Percentiles rank a stretch among this genome's conserved stretches.
These are phyloP conservation scores for Cicer pinnatifidum DNA, from an alignment of 306 rosid genomes.

Conservation along the genomic window DNA sequence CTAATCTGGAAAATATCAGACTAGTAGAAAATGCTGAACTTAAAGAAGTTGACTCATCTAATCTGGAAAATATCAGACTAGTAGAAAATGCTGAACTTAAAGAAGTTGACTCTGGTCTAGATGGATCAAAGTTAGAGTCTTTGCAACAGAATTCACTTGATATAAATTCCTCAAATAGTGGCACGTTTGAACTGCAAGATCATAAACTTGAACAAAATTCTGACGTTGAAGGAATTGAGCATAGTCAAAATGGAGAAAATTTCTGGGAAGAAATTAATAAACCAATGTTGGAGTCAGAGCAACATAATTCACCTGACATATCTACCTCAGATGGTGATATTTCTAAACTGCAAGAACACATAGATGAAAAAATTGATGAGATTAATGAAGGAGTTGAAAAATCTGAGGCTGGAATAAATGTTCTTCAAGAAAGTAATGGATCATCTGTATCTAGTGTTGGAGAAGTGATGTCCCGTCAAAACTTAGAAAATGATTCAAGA, in stretches of 20 bases:
- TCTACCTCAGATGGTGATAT: slow-evolving; percentile 9
- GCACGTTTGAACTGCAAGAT: slow-evolving; percentile 39
- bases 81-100: background rate
- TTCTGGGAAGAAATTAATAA: background rate
- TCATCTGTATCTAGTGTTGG: slow-evolving; percentile 41
- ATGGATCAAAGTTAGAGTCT: slow-evolving; percentile 42
- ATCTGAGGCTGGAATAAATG: slow-evolving; percentile 39
- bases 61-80: background rate
- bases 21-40: background rate
- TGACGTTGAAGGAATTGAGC: background rate
- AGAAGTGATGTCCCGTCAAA: slow-evolving; percentile 40
- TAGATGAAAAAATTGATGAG: slow-evolving; percentile 36
- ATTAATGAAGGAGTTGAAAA: slow-evolving; percentile 24
- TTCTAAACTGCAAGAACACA: slow-evolving; percentile 40
- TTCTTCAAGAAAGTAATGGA: background rate
- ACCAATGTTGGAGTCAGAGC: slow-evolving; percentile 45
- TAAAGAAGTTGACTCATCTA: slow-evolving; percentile 28
- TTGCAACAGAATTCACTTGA: slow-evolving; percentile 43
- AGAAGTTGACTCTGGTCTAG: background rate
- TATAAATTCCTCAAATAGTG: slow-evolving; percentile 17
- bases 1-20: slow-evolving; percentile 9
- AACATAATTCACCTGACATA: slow-evolving; percentile 29
- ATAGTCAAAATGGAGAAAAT: background rate
- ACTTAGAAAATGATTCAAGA: slow-evolving; percentile 50
- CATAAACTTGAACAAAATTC: background rate